Percentiles rank a stretch among this genome's conserved stretches.
phyloP scores from a whole-genome alignment of 208 protist genomes.

The Crithidia brevicula region DNA sequence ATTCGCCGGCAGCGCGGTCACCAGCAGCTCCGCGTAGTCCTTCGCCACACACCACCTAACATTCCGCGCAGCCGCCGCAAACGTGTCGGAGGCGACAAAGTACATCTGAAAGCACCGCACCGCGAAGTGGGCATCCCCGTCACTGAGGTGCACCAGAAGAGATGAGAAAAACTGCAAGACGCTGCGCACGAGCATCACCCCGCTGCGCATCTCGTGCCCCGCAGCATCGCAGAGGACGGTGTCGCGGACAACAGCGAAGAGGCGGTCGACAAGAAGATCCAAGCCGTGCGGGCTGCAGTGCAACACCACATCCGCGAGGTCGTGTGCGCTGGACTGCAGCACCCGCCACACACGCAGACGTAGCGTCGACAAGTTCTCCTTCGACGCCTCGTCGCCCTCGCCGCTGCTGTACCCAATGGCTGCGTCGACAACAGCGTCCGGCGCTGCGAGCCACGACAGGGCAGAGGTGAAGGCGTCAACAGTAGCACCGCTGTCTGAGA shows the following conservation, averaged over 20 bases:
- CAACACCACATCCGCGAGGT: conserved; percentile 36
- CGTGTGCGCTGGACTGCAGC: conserved; percentile 32
- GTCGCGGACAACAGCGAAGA: background rate
- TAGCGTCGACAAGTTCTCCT: conserved; percentile 16
- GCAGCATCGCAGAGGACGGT: background rate
- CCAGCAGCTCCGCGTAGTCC: conserved; percentile 23
- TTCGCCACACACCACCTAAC: conserved; percentile 21
- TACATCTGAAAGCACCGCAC: conserved; percentile 30
- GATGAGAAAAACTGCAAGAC: conserved; percentile 41
- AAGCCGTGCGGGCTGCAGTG: conserved; percentile 20
- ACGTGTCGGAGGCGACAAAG: conserved; percentile 23
- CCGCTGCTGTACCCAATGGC: background rate
- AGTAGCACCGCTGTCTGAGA: conserved; percentile 1
- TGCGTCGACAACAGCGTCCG: background rate
- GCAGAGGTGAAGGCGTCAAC: background rate
- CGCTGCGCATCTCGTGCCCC: background rate
- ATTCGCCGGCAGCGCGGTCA: conserved; percentile 15
- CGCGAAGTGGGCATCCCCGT: conserved; percentile 48
- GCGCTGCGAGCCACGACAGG: conserved; percentile 19
- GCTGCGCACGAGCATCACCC: conserved; percentile 21
- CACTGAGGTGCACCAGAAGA: conserved; percentile 58
- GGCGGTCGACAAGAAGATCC: conserved; percentile 24
- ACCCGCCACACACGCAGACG: conserved; percentile 47
- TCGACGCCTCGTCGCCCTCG: conserved; percentile 10
- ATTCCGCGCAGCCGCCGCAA: conserved; percentile 10